Evolutionary conservation across 768 basidiomycete genomes (phyloP), one percentile per base, ranked within the genome.

Genomic region (Suillus subluteus): DNA sequence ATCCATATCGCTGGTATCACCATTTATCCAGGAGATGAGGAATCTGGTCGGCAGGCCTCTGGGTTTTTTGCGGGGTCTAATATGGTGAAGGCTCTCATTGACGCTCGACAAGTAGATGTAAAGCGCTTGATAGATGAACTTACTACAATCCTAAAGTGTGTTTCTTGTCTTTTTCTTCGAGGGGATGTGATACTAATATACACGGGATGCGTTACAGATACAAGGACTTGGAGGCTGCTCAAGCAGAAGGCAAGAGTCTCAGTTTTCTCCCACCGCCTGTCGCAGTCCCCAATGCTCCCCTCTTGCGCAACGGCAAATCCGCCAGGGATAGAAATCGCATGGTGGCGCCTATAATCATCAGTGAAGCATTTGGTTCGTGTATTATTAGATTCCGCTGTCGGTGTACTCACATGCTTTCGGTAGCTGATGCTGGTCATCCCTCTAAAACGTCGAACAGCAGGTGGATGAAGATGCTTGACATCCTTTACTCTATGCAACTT

Each of bases 1-100:
- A 56, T 56, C 3, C 55, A 56, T 56, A n/a, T 56, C 4, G 11
- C 55, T 35, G 55, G 55, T 56, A n/a, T 56, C 21, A n/a, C 21
- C 4, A 21, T 56, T 56, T 56, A 56, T 13, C 55, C 55, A 21
- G 55, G 55, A 56, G 55, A 56, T 56, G 55, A 56, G 18, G 55
- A 56, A n/a, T 56, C 55, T 21, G 55, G 55, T 3, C 35, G 11
- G 2, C 55, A 56, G 55, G 55, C 55, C 32, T 56, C 55, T 37
- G 55, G 55, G 5, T 6, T 56, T 56, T 56, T 56, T 56, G 55
- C 11, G 1, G 55, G 55, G 55, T 56, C 35, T 1, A n/a, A 56
- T 21, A 56, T 56, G 18, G 55, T 56, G 21, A 56, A 56, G 55
- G 55, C 55, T 6, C 55, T 56, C 32, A 56, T 56, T 56, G 32